Base-by-base conservation (phyloP, 345 rosid species). In the Aethionema arabicum region DNA sequence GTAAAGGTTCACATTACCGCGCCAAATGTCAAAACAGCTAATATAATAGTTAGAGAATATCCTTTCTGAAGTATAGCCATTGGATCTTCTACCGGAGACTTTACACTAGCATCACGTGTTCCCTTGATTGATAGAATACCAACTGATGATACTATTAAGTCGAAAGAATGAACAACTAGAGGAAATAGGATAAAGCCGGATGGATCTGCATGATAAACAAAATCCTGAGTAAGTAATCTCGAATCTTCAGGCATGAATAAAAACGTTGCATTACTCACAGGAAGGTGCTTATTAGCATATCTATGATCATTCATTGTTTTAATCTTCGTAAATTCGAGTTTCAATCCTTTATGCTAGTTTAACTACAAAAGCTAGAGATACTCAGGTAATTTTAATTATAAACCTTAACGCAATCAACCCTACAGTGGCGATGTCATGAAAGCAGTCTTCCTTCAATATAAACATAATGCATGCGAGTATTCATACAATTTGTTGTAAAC, bases 101-200 rank as follows among this genome's bases (percentile, higher is more conserved):
- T 90, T 49, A 76, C 77, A 74, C 87, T 76, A 66, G 95, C 76
- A 52, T 82, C 83, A 48, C 97, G 88, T 42, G 86, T 80, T 63
- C 96, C 74, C 74, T 95, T 77, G 58, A 93, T 93, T 52, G 99
- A 93, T 64, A 93, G 67, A 68, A 93, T 84, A 63, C 99, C 99
- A 72, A 83, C 42, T 12, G 99, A 87, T 42, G 99, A 93, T 67
- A 93, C 74, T 74, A 93, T 75, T 72, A 93, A 83, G 78, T 93
- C 99, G 77, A 93, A 93, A 11, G 99, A 93, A 73, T 93, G 99
- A 62, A 93, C 88, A 54, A 93, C 97, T 53, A 93, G 86, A 63
- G 99, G 99, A 79, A 93, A 93, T 67, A 93, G 79, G 76, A 93
- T 90, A 74, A 93, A 93, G 72, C 97, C 99, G 50, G 99, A 90